Base-by-base conservation (phyloP, 2,329 filamentous ascomycete genomes). In the Apiospora arundinis region DNA sequence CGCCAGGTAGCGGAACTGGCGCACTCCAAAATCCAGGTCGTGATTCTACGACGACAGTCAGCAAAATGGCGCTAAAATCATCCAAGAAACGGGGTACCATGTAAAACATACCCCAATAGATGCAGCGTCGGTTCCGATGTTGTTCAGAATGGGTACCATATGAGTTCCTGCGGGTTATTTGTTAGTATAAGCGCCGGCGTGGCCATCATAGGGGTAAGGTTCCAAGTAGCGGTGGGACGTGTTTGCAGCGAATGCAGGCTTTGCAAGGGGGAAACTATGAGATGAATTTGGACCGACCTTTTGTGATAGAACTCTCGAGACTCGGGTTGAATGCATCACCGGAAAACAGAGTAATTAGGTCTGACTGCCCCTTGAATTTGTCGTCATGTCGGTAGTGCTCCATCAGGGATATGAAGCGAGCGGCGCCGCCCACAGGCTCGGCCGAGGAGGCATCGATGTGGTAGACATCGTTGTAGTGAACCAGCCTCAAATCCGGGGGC, bases 401-500 rank as follows among this genome's bases (percentile, higher is more conserved):
- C 74, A 92, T 87, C 37, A 96, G 84, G 4, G 91, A 92, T 80
- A 96, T 91, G 82, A 98, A 97, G 67, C 95, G 89, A 42, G 93
- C 86, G 56, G 93, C 88, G 23, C 95, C 95, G 40, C 95, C 95
- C 2, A 95, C 90, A 0, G 95, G 95, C 78, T 97, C 94, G 21
- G 92, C 90, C 37, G 93, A 95, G 1, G 86, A 86, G 1, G 83
- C 79, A 75, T 97, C 94, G 70, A 97, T 89, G 77, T 97, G 95
- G 81, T 97, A 97, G 72, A 97, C 95, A 82, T 98, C 95, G 82
- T 97, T 97, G 86, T 92, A 97, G 83, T 97, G 95, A 44, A 97
- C 80, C 70, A 97, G 82, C n/a, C 95, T 91, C 68, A 97, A 83
- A 79, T 94, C 92, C 63, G 94, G 93, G 56, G 85, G 80, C 63